A percentile compares a stretch with the other conserved stretches of the same genome.
These are phyloP conservation scores for Stellera chamaejasme DNA, from an alignment of 345 rosid species.

Conservation along the genomic window DNA sequence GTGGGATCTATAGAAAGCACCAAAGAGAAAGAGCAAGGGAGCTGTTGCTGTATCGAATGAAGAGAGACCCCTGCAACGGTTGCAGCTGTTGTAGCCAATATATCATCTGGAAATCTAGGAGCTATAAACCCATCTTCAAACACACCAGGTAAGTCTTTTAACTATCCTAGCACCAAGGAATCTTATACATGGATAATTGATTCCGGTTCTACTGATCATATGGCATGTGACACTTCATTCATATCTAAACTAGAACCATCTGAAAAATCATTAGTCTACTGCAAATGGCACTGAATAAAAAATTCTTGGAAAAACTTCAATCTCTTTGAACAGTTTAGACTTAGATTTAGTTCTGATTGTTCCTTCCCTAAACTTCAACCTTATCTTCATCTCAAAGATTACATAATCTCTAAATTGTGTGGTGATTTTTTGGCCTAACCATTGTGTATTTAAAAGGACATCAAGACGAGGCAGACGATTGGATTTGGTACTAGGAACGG, in stretches of 20 bases:
- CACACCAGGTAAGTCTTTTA: background rate
- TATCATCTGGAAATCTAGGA: background rate
- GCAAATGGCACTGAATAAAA: background rate
- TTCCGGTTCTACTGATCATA: constrained; percentile 8
- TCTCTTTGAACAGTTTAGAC: background rate
- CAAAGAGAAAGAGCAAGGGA: background rate
- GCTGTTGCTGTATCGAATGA: too few species aligned
- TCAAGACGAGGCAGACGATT: constrained; percentile 1
- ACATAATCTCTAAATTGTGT: background rate
- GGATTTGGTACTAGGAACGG: constrained; percentile 1
- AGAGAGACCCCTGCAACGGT: background rate
- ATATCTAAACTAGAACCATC: background rate
- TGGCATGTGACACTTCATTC: background rate
- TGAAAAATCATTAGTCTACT: background rate
- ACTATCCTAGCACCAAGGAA: background rate
- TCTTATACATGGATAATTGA: constrained; percentile 2
- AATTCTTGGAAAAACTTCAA: background rate
- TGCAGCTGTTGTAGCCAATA: background rate
- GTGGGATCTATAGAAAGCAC: background rate
- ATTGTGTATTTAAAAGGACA: constrained; percentile 7
- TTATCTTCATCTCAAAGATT: background rate
- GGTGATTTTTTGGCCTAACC: background rate
- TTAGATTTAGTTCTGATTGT: background rate
- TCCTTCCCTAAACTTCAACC: background rate
- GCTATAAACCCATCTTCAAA: background rate